These are phyloP conservation scores for Gracilaria gracilis DNA, from an alignment of 23 red algal genomes.

Conservation along the genomic window DNA sequence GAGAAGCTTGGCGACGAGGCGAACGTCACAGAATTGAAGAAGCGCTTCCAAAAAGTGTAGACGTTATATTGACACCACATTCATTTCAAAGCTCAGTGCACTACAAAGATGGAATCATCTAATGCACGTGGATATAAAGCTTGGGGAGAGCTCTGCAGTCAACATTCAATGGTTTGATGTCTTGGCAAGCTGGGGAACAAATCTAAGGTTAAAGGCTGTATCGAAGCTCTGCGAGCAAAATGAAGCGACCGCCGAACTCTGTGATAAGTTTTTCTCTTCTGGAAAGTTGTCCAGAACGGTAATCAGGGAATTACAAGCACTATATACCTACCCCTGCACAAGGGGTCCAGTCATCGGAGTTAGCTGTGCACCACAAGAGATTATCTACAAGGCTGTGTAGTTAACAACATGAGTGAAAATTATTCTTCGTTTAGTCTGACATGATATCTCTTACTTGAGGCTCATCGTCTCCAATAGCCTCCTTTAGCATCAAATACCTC, in stretches of 20 bases:
- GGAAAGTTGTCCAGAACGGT: no score
- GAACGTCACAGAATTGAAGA: conserved; percentile 50
- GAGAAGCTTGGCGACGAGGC: conserved; percentile 64
- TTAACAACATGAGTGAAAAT: not conserved
- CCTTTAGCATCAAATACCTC: conserved; percentile 61
- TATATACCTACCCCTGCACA: not conserved
- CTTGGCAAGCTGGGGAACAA: not conserved
- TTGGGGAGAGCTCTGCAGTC: not conserved
- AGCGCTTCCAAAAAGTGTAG: conserved; percentile 52
- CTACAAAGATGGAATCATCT: not conserved
- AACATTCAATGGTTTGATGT: not conserved
- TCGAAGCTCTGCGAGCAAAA: not conserved
- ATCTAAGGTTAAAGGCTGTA: not conserved
- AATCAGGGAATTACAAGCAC: no score
- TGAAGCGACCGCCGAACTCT: not conserved
- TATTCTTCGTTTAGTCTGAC: conserved; percentile 16
- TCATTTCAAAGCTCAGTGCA: not conserved
- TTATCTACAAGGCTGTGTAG: not conserved
- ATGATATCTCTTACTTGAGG: conserved; percentile 54
- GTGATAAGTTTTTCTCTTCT: not conserved
- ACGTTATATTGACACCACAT: not conserved
- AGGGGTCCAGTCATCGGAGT: not conserved
- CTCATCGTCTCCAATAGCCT: conserved; percentile 44
- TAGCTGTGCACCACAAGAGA: not conserved
- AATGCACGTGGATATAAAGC: not conserved